phyloP scores from a whole-genome alignment of 306 rosid genomes.

The Trichosanthes truncata region DNA sequence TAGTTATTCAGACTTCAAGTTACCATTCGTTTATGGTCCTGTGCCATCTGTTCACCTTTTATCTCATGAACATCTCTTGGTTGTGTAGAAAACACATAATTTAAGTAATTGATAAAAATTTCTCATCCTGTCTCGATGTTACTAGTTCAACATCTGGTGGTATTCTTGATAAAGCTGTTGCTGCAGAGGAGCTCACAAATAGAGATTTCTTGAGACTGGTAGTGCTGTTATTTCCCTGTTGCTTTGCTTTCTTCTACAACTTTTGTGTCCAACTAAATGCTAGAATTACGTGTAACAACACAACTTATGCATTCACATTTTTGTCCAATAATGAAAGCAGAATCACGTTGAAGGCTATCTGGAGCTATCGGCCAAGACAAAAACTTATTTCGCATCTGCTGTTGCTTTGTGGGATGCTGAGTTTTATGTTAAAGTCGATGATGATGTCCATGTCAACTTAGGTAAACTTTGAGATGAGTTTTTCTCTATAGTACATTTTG shows the following conservation, averaged over 20 bases:
- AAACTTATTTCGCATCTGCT: constrained; percentile 59
- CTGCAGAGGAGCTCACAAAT: constrained; percentile 68
- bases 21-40: background rate
- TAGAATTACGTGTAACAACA: background rate
- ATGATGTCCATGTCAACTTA: constrained; percentile 82
- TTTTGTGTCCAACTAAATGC: background rate
- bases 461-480: constrained; percentile 27
- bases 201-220: constrained; percentile 85
- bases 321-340: constrained; percentile 24
- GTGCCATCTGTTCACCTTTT: background rate
- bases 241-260: background rate
- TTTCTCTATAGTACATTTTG: background rate
- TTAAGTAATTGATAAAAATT: background rate
- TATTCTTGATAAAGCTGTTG: constrained; percentile 77
- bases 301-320: background rate
- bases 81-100: background rate
- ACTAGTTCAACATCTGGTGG: constrained; percentile 68
- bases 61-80: background rate
- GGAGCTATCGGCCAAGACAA: constrained; percentile 67
- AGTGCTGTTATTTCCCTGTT: background rate
- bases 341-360: constrained; percentile 68
- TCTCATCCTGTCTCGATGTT: constrained; percentile 4
- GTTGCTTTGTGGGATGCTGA: constrained; percentile 77
- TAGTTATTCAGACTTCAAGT: background rate
- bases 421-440: constrained; percentile 83